Conservation (phyloP, 441 rosid genomes). For the Caryocar brasiliense region DNA sequence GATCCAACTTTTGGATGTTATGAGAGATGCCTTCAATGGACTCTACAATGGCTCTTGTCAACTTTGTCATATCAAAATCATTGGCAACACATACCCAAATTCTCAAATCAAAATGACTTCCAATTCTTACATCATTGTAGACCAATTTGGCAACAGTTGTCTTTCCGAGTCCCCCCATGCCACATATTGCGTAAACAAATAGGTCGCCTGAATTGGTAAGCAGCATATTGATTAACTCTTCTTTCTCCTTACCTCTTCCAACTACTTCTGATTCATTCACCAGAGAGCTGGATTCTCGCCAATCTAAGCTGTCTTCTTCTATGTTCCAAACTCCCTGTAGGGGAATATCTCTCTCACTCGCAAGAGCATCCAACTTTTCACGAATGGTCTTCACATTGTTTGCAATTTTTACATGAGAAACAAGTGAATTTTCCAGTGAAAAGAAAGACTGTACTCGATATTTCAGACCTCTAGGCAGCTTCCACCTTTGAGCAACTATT, state of each 20-base stretch:
- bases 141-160: slow-evolving; percentile 23
- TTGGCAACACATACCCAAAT: slow-evolving; percentile 11
- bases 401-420: neutral
- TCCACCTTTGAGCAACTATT: neutral
- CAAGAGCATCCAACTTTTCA: neutral
- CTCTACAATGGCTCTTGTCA: slow-evolving; percentile 4
- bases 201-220: neutral
- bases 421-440: neutral
- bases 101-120: neutral
- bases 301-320: too few species aligned
- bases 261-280: neutral
- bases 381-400: neutral
- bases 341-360: neutral
- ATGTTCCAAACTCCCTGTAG: too few species aligned
- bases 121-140: slow-evolving; percentile 5
- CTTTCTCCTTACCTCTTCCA: slow-evolving; percentile 16
- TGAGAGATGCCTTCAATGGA: neutral
- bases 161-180: slow-evolving; percentile 22
- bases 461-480: neutral
- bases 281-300: too few species aligned
- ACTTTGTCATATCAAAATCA: slow-evolving; percentile 3
- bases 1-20: slow-evolving; percentile 1
- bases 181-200: slow-evolving; percentile 7
- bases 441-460: neutral
- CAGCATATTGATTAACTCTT: neutral